Base-by-base conservation (phyloP, 2,329 filamentous ascomycete species). In the Pseudocercospora ulei region DNA sequence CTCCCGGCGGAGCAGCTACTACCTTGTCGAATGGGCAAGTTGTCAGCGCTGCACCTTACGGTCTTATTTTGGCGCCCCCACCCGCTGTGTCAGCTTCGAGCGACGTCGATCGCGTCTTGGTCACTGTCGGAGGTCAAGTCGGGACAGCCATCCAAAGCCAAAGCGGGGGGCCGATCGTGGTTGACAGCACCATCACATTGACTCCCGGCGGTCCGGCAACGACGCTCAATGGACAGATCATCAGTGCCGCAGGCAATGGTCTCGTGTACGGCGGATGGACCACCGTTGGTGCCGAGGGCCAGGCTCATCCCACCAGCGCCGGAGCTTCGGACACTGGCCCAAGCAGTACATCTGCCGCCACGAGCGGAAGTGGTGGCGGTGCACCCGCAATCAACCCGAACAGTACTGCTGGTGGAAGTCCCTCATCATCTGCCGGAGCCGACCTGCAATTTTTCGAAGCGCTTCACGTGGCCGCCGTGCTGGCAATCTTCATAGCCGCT, bases 241-340 rank as follows among this genome's bases (percentile, higher is more conserved):
- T 53, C 31, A 53, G 47, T 25, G 43, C 44, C 16, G 44, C 42
- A 6, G 43, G 29, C 5, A 14, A 41, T 17, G 41, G 33, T 4
- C 13, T 44, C 8, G 18, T 44, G 9, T 23, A 39, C 7, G 36
- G 25, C 12, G 28, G 6, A 5, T 39, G 25, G 16, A 36, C 30
- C 9, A 44, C 37, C 7, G 20, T 44, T 13, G 37, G 36, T 8
- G 26, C 28, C 4, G 26, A 28, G 14, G 20, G 31, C 5, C 38
- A 34, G 16, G 7, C 30, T 33, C 18, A 13, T 7, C 39, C 41
- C 7, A 18, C 22, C 5, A 25, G 9, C 7, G 4, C 33, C 13
- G 14, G 17, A 18, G 11, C 23, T 5, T 8, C 12, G 12, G 18
- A 19, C 18, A 36, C 16, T 20, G 30, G n/a, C 19, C 14, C 30